phyloP scores from a whole-genome alignment of 2,329 filamentous ascomycete species.

The Botrytis deweyae region DNA sequence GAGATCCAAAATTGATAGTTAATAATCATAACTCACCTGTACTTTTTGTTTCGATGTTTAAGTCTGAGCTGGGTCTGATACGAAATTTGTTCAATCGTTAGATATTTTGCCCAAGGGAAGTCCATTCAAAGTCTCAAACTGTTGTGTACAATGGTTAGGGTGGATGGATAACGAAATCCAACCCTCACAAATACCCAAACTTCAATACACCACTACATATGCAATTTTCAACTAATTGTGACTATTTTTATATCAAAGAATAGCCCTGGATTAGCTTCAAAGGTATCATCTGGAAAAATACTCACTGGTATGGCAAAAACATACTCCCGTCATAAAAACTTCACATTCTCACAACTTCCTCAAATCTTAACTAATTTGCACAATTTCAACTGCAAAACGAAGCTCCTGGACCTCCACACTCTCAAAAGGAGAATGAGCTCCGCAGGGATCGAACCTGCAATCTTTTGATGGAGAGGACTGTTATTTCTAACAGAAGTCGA shows the following conservation, averaged over 20 bases:
- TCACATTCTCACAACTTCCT: neutral
- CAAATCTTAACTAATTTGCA: neutral
- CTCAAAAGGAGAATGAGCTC: neutral
- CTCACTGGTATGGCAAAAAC: neutral
- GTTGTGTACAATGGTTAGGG: too few relatives aligned
- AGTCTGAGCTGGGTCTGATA: neutral
- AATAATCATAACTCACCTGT: neutral
- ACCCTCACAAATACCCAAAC: neutral
- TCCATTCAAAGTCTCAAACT: neutral
- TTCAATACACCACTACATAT: neutral
- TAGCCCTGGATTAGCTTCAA: neutral
- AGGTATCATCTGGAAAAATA: neutral
- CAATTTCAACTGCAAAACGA: neutral
- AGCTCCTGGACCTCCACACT: accelerated
- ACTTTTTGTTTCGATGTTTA: neutral
- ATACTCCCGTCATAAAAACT: neutral
- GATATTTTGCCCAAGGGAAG: neutral
- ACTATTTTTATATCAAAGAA: neutral
- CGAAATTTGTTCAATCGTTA: too few relatives aligned
- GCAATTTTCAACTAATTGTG: neutral
- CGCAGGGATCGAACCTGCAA: conserved; percentile 15
- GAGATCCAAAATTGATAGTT: neutral
- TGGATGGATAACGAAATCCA: neutral
- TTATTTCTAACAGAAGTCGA: conserved; percentile 14
- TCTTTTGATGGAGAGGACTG: conserved; percentile 6